Base-by-base conservation (phyloP, 352 stramenopile species). In the Peronospora tabacina region DNA sequence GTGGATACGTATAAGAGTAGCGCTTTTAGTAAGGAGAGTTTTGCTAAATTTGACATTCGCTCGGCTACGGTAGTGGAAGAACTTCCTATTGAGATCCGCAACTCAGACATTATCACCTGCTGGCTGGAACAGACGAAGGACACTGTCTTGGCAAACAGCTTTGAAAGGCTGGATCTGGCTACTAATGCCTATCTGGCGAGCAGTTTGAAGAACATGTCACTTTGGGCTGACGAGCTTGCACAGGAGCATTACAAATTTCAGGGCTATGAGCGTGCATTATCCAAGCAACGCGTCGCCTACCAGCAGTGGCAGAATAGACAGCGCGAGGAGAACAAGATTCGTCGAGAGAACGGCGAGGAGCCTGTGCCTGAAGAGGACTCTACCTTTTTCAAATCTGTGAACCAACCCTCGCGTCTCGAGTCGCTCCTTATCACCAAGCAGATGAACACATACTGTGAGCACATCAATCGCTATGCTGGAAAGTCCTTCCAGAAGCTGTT, bases 151-250 rank as follows among this genome's bases (percentile, higher is more conserved):
- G 72, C 47, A 68, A 96, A 66, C 50, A 82, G 66, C 51, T 98
- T 99, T 46, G 94, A 98, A 57, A 82, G 90, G 39, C 85, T 99
- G 34, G 95, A 98, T 66, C 67, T 98, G 42, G 94, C 80, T 51
- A 98, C 91, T 28, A 98, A 90, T 61, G 81, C 95, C 28, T 98
- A 98, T 75, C 58, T 94, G 55, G 94, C 98, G 64, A 98, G 95
- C 72, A 97, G 97, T 61, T 75, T 99, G n/a, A 96, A 98, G 82
- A 98, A 98, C 71, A 84, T 99, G 55, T 96, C 86, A 57, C 77
- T 93, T 43, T 98, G 94, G 92, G 95, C 98, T 17, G 96, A 98
- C 63, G 95, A 99, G 61, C 80, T 99, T 12, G 83, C 90, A 4
- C 84, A 94, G 50, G 94, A 99, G 68, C 94, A 98, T 67, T 85